These are phyloP conservation scores for Vigna mungo DNA, from an alignment of 306 rosid species.

Conservation along the genomic window DNA sequence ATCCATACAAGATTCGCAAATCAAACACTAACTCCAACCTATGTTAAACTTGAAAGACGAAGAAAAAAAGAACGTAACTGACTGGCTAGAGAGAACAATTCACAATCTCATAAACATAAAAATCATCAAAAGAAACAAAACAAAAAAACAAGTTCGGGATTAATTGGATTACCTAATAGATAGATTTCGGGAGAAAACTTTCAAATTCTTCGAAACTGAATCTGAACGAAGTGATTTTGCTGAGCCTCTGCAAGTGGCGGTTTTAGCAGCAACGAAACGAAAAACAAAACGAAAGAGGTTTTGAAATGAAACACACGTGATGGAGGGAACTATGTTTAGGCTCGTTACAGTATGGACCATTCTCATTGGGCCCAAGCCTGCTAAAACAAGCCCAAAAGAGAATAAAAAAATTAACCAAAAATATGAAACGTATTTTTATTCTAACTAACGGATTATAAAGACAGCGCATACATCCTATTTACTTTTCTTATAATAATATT, in stretches of 20 bases:
- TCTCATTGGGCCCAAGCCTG: background rate
- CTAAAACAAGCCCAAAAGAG: background rate
- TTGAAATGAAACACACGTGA: background rate
- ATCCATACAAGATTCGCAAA: background rate
- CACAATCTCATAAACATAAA: background rate
- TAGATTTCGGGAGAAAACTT: background rate
- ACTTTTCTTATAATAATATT: background rate
- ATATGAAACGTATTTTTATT: no score
- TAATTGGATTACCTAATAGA: conserved; percentile 9
- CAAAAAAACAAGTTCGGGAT: background rate
- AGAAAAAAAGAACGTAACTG: background rate
- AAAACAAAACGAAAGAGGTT: background rate
- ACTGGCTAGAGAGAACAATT: background rate
- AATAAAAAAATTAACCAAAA: background rate
- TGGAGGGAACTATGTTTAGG: conserved; percentile 31
- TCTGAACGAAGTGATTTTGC: background rate
- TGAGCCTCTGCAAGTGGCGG: background rate
- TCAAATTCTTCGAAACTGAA: background rate
- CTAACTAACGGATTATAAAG: no score
- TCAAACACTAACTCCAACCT: background rate
- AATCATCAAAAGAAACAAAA: background rate
- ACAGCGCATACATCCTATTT: background rate
- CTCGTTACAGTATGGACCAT: background rate
- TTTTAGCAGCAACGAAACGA: conserved; percentile 8
- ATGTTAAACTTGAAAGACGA: background rate